Evolutionary conservation across 805 yeast species (phyloP).

Genomic region (Starmerella geochares): DNA sequence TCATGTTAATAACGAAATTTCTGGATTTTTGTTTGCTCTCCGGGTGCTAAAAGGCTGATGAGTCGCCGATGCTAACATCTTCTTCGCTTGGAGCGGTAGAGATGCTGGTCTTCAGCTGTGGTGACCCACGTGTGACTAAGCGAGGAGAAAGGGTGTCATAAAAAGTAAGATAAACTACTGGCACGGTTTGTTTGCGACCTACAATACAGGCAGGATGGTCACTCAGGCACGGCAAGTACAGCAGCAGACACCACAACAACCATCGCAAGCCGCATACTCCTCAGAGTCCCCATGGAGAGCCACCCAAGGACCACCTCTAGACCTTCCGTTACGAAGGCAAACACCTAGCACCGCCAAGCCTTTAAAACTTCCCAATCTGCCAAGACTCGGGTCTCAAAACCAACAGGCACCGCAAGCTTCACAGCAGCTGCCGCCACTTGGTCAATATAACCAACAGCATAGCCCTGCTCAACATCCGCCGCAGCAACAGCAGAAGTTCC

Average conservation of each 20-base stretch:
- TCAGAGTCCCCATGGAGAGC: constrained; percentile 23
- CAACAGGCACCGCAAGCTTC: constrained; percentile 4
- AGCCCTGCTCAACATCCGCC: background rate
- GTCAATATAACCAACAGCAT: background rate
- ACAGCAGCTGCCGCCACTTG: constrained; percentile 5
- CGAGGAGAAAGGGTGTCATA: background rate
- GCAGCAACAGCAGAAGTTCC: constrained; percentile 4
- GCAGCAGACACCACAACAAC: constrained; percentile 7
- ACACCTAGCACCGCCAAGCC: constrained; percentile 7
- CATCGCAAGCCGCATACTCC: constrained; percentile 8
- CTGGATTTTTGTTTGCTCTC: background rate
- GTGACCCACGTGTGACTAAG: background rate
- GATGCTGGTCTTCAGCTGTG: background rate
- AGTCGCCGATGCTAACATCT: too few relatives aligned
- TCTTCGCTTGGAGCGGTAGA: too few relatives aligned
- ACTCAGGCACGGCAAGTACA: constrained; percentile 2
- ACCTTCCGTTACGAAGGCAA: background rate
- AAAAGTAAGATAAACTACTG: constrained; percentile 3
- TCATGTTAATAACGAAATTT: background rate
- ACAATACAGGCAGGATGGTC: background rate
- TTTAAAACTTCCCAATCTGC: constrained; percentile 20
- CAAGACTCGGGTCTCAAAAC: constrained; percentile 17
- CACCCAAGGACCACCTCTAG: constrained; percentile 6
- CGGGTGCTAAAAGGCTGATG: too few relatives aligned
- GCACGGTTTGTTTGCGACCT: background rate